Conservation (phyloP, 495 filamentous ascomycete genomes). For the Bathelium albidoporum region DNA sequence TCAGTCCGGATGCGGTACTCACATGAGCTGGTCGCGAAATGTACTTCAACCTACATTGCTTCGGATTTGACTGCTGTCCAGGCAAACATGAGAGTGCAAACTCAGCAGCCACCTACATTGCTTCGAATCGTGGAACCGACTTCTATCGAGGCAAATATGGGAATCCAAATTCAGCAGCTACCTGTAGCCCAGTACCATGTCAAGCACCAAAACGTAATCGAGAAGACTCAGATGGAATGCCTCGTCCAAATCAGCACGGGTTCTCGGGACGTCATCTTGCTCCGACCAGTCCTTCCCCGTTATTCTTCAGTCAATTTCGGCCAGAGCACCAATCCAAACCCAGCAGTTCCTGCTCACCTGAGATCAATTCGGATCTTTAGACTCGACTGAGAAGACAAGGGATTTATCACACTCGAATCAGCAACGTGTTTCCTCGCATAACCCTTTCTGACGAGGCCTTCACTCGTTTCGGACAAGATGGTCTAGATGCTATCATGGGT, state of each 20-base stretch:
- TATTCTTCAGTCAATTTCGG: no score
- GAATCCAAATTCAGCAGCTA: not conserved
- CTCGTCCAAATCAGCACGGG: not conserved
- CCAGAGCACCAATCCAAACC: no score
- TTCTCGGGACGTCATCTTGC: not conserved
- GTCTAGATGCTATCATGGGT: not conserved
- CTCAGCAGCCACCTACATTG: not conserved
- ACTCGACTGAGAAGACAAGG: constrained; percentile 1
- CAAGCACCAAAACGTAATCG: constrained; percentile 1
- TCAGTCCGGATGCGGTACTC: not conserved
- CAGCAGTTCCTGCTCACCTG: no score
- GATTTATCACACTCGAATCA: not conserved
- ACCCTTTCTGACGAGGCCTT: constrained; percentile 1
- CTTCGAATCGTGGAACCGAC: constrained; percentile 2
- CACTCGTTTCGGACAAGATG: constrained; percentile 3
- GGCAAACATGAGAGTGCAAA: constrained; percentile 4
- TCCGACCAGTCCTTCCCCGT: not conserved
- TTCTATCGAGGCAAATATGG: not conserved
- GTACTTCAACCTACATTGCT: not conserved
- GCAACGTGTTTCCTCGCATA: not conserved
- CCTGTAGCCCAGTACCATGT: not conserved
- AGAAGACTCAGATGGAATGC: constrained; percentile 2
- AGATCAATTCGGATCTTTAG: not conserved
- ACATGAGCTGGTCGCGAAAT: not conserved
- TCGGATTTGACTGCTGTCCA: constrained; percentile 1